Percentiles rank a stretch among this genome's conserved stretches.
Evolutionary conservation across 1,284 basidiomycete genomes (phyloP).

Genomic region (Neolentinus lepideus): DNA sequence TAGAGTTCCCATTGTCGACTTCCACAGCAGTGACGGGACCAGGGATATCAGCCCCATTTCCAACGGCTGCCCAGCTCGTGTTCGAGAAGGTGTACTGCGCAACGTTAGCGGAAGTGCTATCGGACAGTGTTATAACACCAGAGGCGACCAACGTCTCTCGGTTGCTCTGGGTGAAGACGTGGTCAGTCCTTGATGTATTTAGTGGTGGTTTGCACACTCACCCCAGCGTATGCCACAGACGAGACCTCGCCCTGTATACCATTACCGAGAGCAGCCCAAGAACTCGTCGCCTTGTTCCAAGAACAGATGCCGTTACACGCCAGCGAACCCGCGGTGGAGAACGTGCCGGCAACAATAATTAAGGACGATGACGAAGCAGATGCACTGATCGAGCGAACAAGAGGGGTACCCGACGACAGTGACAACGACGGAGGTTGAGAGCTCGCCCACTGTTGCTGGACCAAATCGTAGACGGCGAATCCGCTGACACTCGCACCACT

Average conservation of each 20-base stretch:
- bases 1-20: conserved; percentile 75
- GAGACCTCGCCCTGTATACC: conserved; percentile 82
- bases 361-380: conserved; percentile 55
- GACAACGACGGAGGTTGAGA: conserved; percentile 53
- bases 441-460: conserved; percentile 50
- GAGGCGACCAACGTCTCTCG: conserved; percentile 60
- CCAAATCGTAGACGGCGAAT: conserved; percentile 74
- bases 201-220: conserved; percentile 30
- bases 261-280: conserved; percentile 79
- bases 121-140: conserved; percentile 65
- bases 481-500: conserved; percentile 48
- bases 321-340: conserved; percentile 72
- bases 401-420: conserved; percentile 41
- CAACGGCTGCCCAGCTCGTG: conserved; percentile 70
- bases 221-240: conserved; percentile 75
- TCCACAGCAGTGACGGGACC: conserved; percentile 88
- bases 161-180: conserved; percentile 35
- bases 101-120: conserved; percentile 57
- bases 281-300: conserved; percentile 58
- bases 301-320: conserved; percentile 78
- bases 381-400: conserved; percentile 72
- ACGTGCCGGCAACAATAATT: conserved; percentile 83
- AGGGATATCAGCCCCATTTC: conserved; percentile 58
- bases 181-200: conserved; percentile 4
- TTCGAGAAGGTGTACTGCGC: conserved; percentile 67